These are phyloP conservation scores for Chalciporus piperatus DNA, from an alignment of 768 basidiomycete species.

Conservation along the genomic window DNA sequence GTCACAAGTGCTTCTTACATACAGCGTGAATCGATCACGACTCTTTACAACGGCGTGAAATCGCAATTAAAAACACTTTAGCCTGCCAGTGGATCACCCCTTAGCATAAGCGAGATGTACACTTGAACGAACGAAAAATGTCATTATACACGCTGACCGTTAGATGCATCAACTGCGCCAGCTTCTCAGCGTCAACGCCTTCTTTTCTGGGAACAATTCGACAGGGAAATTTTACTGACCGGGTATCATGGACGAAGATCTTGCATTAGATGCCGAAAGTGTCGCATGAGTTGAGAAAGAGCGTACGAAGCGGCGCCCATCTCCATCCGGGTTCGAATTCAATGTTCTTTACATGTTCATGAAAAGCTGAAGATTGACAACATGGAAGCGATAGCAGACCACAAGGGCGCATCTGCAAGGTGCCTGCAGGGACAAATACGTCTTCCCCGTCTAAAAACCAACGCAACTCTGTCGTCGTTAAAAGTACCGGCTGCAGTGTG, in stretches of 20 bases:
- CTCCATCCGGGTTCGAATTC: conserved; percentile 12
- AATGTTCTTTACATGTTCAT: conserved; percentile 25
- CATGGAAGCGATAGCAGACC: conserved; percentile 36
- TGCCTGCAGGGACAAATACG: conserved; percentile 38
- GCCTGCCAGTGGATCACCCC: too few species aligned
- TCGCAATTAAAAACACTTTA: too few species aligned
- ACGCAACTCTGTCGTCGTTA: not conserved
- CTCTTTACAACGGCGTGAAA: too few species aligned
- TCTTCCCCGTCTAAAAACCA: conserved; percentile 22
- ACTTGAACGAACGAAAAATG: not conserved
- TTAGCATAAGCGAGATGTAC: not conserved
- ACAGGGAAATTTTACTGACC: conserved; percentile 6
- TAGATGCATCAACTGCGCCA: not conserved
- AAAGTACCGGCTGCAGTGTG: not conserved
- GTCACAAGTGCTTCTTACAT: too few species aligned
- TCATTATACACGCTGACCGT: not conserved
- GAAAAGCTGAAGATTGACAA: conserved; percentile 33
- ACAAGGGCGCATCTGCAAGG: conserved; percentile 35
- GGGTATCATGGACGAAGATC: not conserved
- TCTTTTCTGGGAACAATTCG: conserved; percentile 2
- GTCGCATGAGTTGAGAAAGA: not conserved
- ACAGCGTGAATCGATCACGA: too few species aligned
- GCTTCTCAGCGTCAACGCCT: conserved; percentile 4
- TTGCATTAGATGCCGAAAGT: not conserved
- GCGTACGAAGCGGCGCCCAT: conserved; percentile 4